Evolutionary conservation across 2,329 filamentous ascomycete genomes (phyloP).

Genomic region (Anthostomella pinea): DNA sequence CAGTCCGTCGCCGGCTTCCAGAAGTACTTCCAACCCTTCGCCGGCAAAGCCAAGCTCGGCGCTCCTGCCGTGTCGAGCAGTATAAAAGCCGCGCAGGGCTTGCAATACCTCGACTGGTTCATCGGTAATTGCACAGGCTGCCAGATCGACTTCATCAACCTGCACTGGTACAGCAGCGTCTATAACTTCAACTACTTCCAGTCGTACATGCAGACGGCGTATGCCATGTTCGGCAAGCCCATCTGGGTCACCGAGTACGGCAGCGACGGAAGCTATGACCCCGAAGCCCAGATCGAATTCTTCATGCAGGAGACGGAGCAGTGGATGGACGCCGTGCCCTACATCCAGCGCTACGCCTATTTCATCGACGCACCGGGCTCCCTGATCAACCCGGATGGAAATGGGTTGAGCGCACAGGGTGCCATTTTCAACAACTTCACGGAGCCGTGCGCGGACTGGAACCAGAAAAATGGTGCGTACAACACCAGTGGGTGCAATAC

Average conservation of each 20-base stretch:
- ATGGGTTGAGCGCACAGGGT: too few species aligned
- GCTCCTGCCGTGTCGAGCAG: conserved; percentile 1
- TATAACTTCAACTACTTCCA: neutral
- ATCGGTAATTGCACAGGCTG: conserved; percentile 1
- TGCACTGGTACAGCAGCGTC: conserved; percentile 4
- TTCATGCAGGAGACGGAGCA: neutral
- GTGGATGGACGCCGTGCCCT: conserved; percentile 1
- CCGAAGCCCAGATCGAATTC: neutral
- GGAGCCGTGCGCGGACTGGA: too few species aligned
- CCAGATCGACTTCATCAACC: conserved; percentile 2
- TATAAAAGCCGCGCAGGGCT: neutral
- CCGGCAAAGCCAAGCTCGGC: neutral
- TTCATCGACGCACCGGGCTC: too few species aligned
- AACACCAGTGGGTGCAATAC: too few species aligned
- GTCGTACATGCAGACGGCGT: neutral
- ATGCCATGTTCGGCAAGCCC: neutral
- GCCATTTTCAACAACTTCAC: too few species aligned
- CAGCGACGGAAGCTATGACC: neutral
- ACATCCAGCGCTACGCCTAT: conserved; percentile 1
- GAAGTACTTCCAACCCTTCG: neutral
- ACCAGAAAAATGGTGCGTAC: too few species aligned
- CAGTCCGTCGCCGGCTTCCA: neutral
- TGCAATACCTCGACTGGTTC: neutral
- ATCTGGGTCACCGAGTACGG: conserved; percentile 6
- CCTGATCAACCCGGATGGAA: too few species aligned